Evolutionary conservation across 2,329 filamentous ascomycete species (phyloP).

Genomic region (Apiospora aurea): DNA sequence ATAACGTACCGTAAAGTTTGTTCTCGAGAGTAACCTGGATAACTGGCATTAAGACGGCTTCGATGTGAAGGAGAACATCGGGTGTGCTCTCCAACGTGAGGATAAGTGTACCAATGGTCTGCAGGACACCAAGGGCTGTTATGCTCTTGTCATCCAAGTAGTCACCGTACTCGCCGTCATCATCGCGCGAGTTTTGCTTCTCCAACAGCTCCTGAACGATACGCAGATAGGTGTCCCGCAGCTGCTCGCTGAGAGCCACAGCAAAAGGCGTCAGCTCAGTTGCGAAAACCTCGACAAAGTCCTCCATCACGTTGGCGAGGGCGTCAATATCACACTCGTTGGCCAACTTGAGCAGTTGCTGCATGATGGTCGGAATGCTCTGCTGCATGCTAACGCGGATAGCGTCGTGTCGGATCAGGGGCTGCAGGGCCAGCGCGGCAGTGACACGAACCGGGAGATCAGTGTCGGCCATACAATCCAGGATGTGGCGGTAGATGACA

Average conservation of each 20-base stretch:
- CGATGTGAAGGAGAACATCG: slow-evolving; percentile 91
- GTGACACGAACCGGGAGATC: slow-evolving; percentile 93
- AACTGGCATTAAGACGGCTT: slow-evolving; percentile 95
- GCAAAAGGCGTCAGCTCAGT: slow-evolving; percentile 95
- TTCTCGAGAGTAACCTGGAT: slow-evolving; percentile 96
- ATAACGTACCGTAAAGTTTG: slow-evolving; percentile 83
- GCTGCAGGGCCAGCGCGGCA: slow-evolving; percentile 91
- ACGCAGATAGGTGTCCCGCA: slow-evolving; percentile 93
- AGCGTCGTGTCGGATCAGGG: slow-evolving; percentile 92
- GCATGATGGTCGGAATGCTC: slow-evolving; percentile 99
- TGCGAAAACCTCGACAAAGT: slow-evolving; percentile 99
- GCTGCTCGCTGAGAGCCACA: slow-evolving; percentile 92
- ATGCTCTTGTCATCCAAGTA: slow-evolving; percentile 99
- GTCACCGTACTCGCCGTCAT: slow-evolving; percentile 83
- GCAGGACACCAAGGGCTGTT: slow-evolving; percentile 91
- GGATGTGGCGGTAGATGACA: slow-evolving; percentile 93
- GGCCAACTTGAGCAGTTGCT: slow-evolving; percentile 93
- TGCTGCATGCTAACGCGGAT: slow-evolving; percentile 96
- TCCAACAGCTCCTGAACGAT: slow-evolving; percentile 93
- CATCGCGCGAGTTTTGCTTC: slow-evolving; percentile 79
- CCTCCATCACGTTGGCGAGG: slow-evolving; percentile 98
- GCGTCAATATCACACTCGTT: slow-evolving; percentile 99
- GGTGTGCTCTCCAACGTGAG: slow-evolving; percentile 96
- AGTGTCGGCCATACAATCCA: slow-evolving; percentile 96
- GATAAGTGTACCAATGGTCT: slow-evolving; percentile 97